Evolutionary conservation across 768 basidiomycete species (phyloP), one percentile per base, ranked within the genome.

Genomic region (Boletus reticulatus): DNA sequence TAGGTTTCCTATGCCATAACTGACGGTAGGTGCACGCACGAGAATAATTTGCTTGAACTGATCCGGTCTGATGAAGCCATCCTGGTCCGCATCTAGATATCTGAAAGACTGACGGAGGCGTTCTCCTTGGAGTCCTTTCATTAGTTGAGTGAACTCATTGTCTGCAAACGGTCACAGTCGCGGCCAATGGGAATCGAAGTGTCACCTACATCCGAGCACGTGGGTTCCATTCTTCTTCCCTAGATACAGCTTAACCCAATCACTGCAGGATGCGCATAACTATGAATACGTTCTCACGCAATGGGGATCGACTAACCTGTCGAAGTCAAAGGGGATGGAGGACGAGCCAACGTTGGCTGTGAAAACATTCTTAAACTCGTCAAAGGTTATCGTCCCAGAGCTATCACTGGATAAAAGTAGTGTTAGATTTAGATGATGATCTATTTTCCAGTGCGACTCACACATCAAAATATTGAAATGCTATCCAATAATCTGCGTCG

Each of bases 61-160:
- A 50, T 93, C 91, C 17, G 95, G 91, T 60, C 77, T 79, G 73
- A 99, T 98, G 75, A 96, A 93, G 43, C 97, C 97, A 67, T 96
- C 92, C 67, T 89, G 84, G 67, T 96, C 89, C 47, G 79, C 75
- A 73, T 98, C 96, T 68, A 98, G 80, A 73, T 87, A 84, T 75
- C 85, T 89, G 79, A 98, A 99, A 24, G 94, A 89, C 75, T 99
- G 97, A 57, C 97, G 89, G 52, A 99, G 78, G 32, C 97, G 87
- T 74, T 99, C 97, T 67, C 95, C 97, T 76, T 98, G 97, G 53
- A 98, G 82, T 42, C 94, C 96, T 74, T 98, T 98, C 93, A 99
- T 97, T 56, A 98, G 76, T 75, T 98, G 95, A 31, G 94, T 97
- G 75, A 98, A 98, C 73, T 98, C 95, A 69, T 90, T 90, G 76